phyloP scores from a whole-genome alignment of 2,329 filamentous ascomycete species.

The Alternaria incomplexa region DNA sequence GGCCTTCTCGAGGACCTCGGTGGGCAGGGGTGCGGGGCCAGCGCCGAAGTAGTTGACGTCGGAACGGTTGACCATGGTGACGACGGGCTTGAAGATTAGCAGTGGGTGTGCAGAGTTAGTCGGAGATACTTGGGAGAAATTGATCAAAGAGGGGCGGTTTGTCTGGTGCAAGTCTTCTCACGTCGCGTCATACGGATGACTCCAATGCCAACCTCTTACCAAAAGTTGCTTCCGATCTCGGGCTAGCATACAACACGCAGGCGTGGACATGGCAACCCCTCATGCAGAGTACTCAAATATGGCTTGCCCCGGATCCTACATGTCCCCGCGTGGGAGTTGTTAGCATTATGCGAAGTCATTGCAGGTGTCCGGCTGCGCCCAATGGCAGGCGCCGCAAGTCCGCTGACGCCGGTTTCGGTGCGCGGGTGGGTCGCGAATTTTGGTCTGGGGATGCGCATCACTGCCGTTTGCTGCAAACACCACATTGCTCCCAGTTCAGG shows the following conservation, averaged over 20 bases:
- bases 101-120: neutral
- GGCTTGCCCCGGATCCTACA: slow-evolving; percentile 1
- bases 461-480: slow-evolving; percentile 23
- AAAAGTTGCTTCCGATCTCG: slow-evolving; percentile 29
- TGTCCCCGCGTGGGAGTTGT: slow-evolving; percentile 14
- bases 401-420: slow-evolving; percentile 43
- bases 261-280: neutral
- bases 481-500: slow-evolving; percentile 16
- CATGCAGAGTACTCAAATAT: neutral
- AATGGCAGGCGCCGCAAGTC: slow-evolving; percentile 32
- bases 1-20: slow-evolving; percentile 77
- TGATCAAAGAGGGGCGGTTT: slow-evolving; percentile 8
- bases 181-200: slow-evolving; percentile 39
- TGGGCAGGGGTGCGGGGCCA: slow-evolving; percentile 86
- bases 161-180: slow-evolving; percentile 21
- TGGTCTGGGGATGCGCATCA: slow-evolving; percentile 17
- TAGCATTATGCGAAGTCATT: slow-evolving; percentile 31
- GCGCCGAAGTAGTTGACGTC: slow-evolving; percentile 89
- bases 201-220: slow-evolving; percentile 21
- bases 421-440: slow-evolving; percentile 21
- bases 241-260: slow-evolving; percentile 12
- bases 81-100: slow-evolving; percentile 1
- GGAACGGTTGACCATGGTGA: slow-evolving; percentile 70
- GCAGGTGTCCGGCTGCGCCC: slow-evolving; percentile 21
- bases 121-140: slow-evolving; percentile 3